Percentiles rank a stretch among this genome's conserved stretches.
Conservation (phyloP, 2,329 filamentous ascomycete genomes). For the Pseudogymnoascus sp. region DNA sequence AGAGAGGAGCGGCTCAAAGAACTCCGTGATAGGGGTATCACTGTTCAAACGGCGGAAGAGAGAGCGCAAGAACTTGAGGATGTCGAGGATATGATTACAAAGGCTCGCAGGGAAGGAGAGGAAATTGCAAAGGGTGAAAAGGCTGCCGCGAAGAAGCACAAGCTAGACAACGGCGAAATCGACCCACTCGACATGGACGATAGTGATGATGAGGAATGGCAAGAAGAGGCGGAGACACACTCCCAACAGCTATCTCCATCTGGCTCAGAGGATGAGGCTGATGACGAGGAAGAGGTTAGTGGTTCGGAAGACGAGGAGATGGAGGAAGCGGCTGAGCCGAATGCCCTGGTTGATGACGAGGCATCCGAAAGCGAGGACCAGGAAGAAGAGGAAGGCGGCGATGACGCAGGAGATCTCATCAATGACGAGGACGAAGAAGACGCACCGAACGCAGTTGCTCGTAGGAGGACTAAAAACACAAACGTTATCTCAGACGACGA, state of each 20-base stretch:
- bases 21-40: constrained; percentile 70
- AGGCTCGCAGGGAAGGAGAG: constrained; percentile 71
- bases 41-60: constrained; percentile 80
- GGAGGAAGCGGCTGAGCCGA: constrained; percentile 26
- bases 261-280: constrained; percentile 28
- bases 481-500: constrained; percentile 28
- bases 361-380: constrained; percentile 35
- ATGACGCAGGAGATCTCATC: constrained; percentile 19
- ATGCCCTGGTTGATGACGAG: constrained; percentile 26
- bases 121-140: constrained; percentile 72
- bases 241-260: constrained; percentile 38
- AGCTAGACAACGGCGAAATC: constrained; percentile 36
- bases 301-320: constrained; percentile 42
- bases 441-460: constrained; percentile 5
- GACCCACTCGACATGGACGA: constrained; percentile 39
- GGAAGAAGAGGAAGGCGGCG: constrained; percentile 26
- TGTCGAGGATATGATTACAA: constrained; percentile 81
- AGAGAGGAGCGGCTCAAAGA: constrained; percentile 69
- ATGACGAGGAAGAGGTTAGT: constrained; percentile 17
- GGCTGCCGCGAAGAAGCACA: constrained; percentile 60
- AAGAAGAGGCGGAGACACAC: constrained; percentile 38
- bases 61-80: constrained; percentile 72
- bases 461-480: neutral
- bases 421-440: constrained; percentile 28
- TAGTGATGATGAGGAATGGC: constrained; percentile 49